Evolutionary conservation across 2,329 filamentous ascomycete genomes (phyloP), one percentile per base, ranked within the genome.

Genomic region (Epichloe elymi): DNA sequence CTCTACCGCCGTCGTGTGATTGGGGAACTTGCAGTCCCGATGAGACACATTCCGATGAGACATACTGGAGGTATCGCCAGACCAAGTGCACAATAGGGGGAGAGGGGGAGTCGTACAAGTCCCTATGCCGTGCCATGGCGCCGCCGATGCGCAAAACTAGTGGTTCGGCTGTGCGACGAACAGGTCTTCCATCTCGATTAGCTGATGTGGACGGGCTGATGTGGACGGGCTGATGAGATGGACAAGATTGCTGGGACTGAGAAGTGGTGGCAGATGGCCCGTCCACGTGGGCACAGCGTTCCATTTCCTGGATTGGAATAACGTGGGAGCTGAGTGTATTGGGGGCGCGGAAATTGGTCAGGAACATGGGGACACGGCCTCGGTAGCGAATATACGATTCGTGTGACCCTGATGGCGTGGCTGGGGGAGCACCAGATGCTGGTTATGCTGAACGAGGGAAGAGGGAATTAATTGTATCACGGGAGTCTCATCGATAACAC

Each of bases 331-430:
- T 30, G 26, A 30, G 10, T 30, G 26, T 30, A 30, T 30, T 30
- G 26, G 19, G 14, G 10, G 4, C 20, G 33, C 23, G 42, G 26
- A 36, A 43, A 42, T 38, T 42, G 40, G 23, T 6, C 26, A 52
- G 38, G 23, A 35, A 33, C n/a, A 35, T 15, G 30, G 47, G 19
- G 4, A 23, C 11, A 37, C 5, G 14, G 30, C 19, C 20, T n/a
- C 7, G 23, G 43, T 45, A 36, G 44, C 48, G 33, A 30, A 39
- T 36, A 47, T 15, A 43, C 33, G 33, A 43, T 20, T 17, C 36
- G 52, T 49, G 52, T 23, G 17, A 54, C 49, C 6, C 11, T 2
- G 20, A 36, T 30, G 36, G 49, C 52, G 49, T 53, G 52, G 49
- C 49, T 48, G 37, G 30, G 10, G 42, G 10, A 30, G 17, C 37